Evolutionary conservation across 345 rosid species (phyloP).

Genomic region (Psidium guajava): DNA sequence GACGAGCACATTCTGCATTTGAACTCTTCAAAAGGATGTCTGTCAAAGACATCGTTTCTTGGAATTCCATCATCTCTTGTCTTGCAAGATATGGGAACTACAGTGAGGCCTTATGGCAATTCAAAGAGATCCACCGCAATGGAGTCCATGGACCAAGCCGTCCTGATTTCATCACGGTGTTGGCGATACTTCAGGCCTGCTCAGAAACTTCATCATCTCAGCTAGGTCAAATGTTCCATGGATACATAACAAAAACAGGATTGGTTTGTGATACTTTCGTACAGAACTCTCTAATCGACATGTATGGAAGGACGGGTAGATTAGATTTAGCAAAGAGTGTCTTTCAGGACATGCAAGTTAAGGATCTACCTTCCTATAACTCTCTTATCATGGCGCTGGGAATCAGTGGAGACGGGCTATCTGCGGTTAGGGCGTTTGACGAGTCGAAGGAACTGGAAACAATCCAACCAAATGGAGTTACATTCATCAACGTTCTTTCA

Average conservation of each 20-base stretch:
- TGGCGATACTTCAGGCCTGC: constrained; percentile 20
- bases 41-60: constrained; percentile 32
- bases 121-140: constrained; percentile 2
- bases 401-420: constrained; percentile 19
- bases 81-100: constrained; percentile 39
- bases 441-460: constrained; percentile 2
- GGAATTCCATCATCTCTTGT: constrained; percentile 56
- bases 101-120: constrained; percentile 33
- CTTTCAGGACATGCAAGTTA: constrained; percentile 44
- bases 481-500: constrained; percentile 52
- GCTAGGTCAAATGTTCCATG: constrained; percentile 20
- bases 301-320: constrained; percentile 37
- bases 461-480: constrained; percentile 37
- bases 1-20: constrained; percentile 31
- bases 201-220: constrained; percentile 5
- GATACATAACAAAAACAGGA: constrained; percentile 16
- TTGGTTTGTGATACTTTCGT: constrained; percentile 11
- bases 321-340: constrained; percentile 14
- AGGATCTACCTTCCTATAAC: constrained; percentile 43
- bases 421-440: constrained; percentile 11
- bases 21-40: constrained; percentile 44
- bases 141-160: background rate
- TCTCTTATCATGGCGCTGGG: constrained; percentile 32
- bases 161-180: constrained; percentile 23
- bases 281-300: constrained; percentile 30